Evolutionary conservation across 2,329 filamentous ascomycete genomes (phyloP).

Genomic region (Amauroascus verrucosus): DNA sequence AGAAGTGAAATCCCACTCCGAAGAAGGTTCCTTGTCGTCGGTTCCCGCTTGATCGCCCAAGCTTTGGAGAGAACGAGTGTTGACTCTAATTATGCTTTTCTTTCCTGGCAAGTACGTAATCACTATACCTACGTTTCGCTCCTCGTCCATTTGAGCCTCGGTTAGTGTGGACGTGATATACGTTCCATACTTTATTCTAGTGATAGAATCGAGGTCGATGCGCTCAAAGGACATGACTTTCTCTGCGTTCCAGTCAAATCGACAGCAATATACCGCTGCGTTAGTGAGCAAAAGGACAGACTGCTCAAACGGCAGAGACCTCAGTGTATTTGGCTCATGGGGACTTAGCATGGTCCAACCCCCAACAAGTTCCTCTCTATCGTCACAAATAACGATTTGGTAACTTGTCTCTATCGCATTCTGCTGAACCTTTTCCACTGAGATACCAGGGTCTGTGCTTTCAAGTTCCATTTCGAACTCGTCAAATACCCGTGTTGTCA

Average conservation of each 20-base stretch:
- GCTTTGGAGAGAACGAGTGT: conserved; percentile 65
- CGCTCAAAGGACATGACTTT: conserved; percentile 90
- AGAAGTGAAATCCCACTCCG: conserved; percentile 35
- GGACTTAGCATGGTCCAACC: conserved; percentile 86
- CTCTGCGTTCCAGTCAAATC: conserved; percentile 90
- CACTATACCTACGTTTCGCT: conserved; percentile 73
- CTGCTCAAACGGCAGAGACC: conserved; percentile 70
- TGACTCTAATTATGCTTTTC: conserved; percentile 64
- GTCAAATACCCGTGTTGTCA: conserved; percentile 73
- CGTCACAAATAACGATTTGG: conserved; percentile 73
- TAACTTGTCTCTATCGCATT: conserved; percentile 82
- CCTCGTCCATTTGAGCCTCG: conserved; percentile 62
- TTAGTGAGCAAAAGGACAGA: conserved; percentile 80
- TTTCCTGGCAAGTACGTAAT: conserved; percentile 64
- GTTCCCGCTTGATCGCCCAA: conserved; percentile 42
- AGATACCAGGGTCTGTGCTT: conserved; percentile 82
- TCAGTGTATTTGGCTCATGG: conserved; percentile 56
- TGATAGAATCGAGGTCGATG: conserved; percentile 64
- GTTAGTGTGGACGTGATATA: conserved; percentile 88
- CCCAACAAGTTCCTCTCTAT: conserved; percentile 72
- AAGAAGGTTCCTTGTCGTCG: background rate
- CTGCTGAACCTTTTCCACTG: conserved; percentile 71
- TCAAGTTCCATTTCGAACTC: conserved; percentile 94
- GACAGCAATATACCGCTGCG: conserved; percentile 72
- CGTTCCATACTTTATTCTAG: conserved; percentile 63